Evolutionary conservation across 768 basidiomycete genomes (phyloP), one percentile per base, ranked within the genome.

Genomic region (Phylloporus sp.): DNA sequence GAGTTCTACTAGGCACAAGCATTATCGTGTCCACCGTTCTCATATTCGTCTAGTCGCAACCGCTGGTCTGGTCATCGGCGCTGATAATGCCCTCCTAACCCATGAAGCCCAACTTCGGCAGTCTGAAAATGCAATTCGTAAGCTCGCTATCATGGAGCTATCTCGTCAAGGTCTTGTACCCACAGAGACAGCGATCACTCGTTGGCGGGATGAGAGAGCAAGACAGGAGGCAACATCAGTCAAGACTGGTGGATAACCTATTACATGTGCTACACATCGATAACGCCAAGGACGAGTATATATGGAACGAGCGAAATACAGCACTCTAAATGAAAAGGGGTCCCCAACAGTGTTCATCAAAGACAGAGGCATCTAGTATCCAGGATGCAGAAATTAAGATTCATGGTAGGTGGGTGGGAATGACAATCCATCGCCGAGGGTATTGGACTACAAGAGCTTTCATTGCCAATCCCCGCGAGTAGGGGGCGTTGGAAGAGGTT

Each of bases 121-220:
- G 52, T 77, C 81, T 50, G 90, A 94, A 64, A 82, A 85, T 55
- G 70, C 75, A 13, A 70, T 93, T 34, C 82, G 91, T 32, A 77
- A 80, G 46, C 76, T 88, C 65, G 91, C 91, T 10, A 76, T 86
- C 36, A 73, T 85, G 29, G 89, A 90, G 49, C 77, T 95, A 42
- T 82, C 85, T 16, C 77, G 81, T 34, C 80, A 80, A 53, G 91
- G 91, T 23, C 72, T 88, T 39, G 78, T 94, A 47, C 81, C 82
- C 2, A 92, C 91, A 7, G 91, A 95, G 68, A 82, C 86, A 9
- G 90, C 88, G 55, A 93, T 94, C 28, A 75, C 81, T 28, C 83
- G 81, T 65, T 95, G 91, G 91, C 85, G 79, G 63, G 79, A 73
- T 50, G 72, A 76, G 57, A 70, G 68, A 55, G 60, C 67, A 50